Conservation (phyloP, 257 asterid genomes). For the Henckelia pumila region DNA sequence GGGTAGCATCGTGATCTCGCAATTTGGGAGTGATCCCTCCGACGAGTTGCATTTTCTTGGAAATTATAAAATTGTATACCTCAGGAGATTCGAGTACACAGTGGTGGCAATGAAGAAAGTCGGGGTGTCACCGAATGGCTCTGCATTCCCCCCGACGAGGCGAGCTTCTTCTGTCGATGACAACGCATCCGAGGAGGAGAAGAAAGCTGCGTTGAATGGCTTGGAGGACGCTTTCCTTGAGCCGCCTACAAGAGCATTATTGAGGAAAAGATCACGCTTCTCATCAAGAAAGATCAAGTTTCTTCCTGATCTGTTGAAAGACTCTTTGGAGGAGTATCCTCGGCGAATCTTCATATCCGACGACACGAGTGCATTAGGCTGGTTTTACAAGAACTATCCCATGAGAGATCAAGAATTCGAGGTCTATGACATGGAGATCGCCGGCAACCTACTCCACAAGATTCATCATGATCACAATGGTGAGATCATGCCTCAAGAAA, state of each 20-base stretch:
- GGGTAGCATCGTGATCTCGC: slow-evolving; percentile 10
- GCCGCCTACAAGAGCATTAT: slow-evolving; percentile 38
- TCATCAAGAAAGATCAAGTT: slow-evolving; percentile 50
- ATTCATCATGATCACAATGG: slow-evolving; percentile 15
- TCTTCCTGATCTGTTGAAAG: slow-evolving; percentile 65
- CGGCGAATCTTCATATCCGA: slow-evolving; percentile 64
- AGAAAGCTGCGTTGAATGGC: slow-evolving; percentile 38
- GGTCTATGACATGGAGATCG: slow-evolving; percentile 31
- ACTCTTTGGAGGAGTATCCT: slow-evolving; percentile 51
- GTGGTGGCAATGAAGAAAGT: slow-evolving; percentile 22
- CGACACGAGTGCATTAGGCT: slow-evolving; percentile 43
- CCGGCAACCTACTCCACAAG: background rate
- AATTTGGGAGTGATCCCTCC: background rate
- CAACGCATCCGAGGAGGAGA: slow-evolving; percentile 24
- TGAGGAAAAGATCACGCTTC: slow-evolving; percentile 25
- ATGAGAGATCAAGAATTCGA: slow-evolving; percentile 60
- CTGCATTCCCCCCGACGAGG: background rate
- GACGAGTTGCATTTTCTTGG: background rate
- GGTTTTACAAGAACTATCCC: slow-evolving; percentile 72
- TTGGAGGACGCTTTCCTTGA: slow-evolving; percentile 54
- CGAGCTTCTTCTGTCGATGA: background rate
- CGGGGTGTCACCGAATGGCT: background rate
- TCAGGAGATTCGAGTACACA: slow-evolving; percentile 11
- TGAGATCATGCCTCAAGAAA: slow-evolving; percentile 3
- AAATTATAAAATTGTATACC: slow-evolving; percentile 16